Evolutionary conservation across 352 stramenopile genomes (phyloP), one percentile per base, ranked within the genome.

Genomic region (Pythium aphanidermatum): DNA sequence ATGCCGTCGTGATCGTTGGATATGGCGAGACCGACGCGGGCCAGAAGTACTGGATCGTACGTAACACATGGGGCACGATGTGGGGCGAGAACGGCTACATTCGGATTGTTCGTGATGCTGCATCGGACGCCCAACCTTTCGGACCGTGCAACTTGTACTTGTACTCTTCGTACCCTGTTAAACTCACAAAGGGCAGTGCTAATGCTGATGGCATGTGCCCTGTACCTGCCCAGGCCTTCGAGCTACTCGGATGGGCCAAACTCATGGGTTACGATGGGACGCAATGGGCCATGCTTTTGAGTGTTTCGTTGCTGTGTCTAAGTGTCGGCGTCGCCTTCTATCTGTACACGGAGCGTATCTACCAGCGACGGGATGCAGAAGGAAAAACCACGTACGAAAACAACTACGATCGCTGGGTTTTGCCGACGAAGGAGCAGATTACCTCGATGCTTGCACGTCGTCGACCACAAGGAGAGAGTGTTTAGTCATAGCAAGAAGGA

Each of bases 1-100:
- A 96, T 49, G 86, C 86, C 4, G 83, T 96, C 14, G 81, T 95
- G 33, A 29, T 92, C 21, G 79, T 92, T 6, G 86, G 86, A 6
- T 96, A 86, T 47, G 86, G 80, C 32, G 66, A 91, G 46, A 92
- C 74, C 1, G 62, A 67, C 2, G 49, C 57, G 10, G 83, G 79
- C 2, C 63, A 88, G 2, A 66, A 88, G 51, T 96, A 90, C 63
- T 96, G 86, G 86, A 70, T 93, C 42, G 65, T 96, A 19, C 86
- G 86, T 17, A 96, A 96, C 58, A 93, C 77, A 10, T 96, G 86
- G 86, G 84, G 86, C 0, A 81, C 77, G 1, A 92, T 94, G 77
- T 95, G 83, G 86, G 82, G 81, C 42, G 78, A 91, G 45, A 64
- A 80, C 30, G 81, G 81, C 35, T 81, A 88, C 52, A 91, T 93